phyloP scores from a whole-genome alignment of 78 protist species.

The Chrysochromulina tobinii region DNA sequence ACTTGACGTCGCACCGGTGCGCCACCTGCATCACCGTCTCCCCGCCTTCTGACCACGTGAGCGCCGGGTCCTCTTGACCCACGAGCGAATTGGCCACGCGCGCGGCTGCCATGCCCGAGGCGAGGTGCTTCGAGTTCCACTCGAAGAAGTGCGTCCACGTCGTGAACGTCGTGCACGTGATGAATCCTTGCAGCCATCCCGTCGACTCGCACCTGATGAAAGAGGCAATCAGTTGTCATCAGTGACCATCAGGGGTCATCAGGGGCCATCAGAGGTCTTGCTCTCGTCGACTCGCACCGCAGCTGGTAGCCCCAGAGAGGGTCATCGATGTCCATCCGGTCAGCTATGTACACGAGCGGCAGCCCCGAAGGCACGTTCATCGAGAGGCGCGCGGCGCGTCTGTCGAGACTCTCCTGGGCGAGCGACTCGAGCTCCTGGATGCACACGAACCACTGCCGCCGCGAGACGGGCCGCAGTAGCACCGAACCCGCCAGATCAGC shows the following conservation, averaged over 20 bases:
- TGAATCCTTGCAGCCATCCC: neutral
- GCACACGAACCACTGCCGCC: constrained; percentile 6
- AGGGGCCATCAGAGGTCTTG: too few relatives aligned
- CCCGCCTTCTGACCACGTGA: too few relatives aligned
- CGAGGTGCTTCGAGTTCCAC: neutral
- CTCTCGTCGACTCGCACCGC: neutral
- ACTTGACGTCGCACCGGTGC: too few relatives aligned
- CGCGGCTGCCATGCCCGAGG: neutral
- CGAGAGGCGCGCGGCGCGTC: neutral
- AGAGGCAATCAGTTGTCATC: too few relatives aligned
- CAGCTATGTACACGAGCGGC: constrained; percentile 10
- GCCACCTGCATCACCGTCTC: neutral
- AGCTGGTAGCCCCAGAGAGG: constrained; percentile 18
- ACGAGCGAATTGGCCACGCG: neutral
- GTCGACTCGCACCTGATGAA: too few relatives aligned
- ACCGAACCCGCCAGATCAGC: neutral
- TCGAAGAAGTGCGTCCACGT: neutral
- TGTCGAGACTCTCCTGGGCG: neutral
- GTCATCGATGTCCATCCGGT: constrained; percentile 8
- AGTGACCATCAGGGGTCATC: too few relatives aligned
- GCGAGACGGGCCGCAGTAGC: neutral
- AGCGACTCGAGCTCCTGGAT: constrained; percentile 1
- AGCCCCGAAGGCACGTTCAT: neutral
- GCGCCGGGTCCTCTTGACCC: neutral
- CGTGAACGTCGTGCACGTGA: neutral